Evolutionary conservation across 2,329 filamentous ascomycete species (phyloP).

Genomic region (Stagonosporopsis vannaccii): DNA sequence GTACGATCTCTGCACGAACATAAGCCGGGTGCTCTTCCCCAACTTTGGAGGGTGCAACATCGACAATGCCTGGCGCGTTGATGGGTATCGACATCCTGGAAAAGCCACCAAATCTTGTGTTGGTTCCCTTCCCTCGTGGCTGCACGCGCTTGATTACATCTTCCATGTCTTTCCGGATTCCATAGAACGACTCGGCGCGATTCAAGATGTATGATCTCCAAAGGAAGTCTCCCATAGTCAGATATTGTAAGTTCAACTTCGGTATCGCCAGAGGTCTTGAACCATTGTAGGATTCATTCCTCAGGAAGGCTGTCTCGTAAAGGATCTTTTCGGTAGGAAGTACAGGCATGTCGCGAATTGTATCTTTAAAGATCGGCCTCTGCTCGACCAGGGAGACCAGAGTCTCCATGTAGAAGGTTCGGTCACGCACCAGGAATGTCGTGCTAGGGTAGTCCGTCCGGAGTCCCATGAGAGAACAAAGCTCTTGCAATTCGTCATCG

Average conservation of each 20-base stretch:
- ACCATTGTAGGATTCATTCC: slow-evolving; percentile 87
- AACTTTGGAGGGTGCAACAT: slow-evolving; percentile 82
- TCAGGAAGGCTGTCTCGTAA: slow-evolving; percentile 79
- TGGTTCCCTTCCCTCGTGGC: slow-evolving; percentile 72
- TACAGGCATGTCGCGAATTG: slow-evolving; percentile 72
- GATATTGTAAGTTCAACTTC: slow-evolving; percentile 93
- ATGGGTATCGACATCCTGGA: slow-evolving; percentile 93
- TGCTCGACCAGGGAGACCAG: slow-evolving; percentile 78
- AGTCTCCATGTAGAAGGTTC: slow-evolving; percentile 73
- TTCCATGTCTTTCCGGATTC: slow-evolving; percentile 90
- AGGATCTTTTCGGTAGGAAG: slow-evolving; percentile 84
- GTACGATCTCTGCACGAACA: slow-evolving; percentile 83
- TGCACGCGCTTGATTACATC: slow-evolving; percentile 79
- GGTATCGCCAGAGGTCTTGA: slow-evolving; percentile 87
- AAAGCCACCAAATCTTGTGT: slow-evolving; percentile 76
- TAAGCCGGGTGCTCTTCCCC: slow-evolving; percentile 83
- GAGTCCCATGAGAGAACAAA: slow-evolving; percentile 77
- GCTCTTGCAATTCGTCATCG: slow-evolving; percentile 74
- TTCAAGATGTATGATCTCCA: slow-evolving; percentile 93
- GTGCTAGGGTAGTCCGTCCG: slow-evolving; percentile 82
- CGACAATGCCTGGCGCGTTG: slow-evolving; percentile 82
- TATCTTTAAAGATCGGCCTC: slow-evolving; percentile 82
- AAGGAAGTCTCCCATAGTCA: slow-evolving; percentile 94
- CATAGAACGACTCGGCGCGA: slow-evolving; percentile 90
- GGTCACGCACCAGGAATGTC: slow-evolving; percentile 68